Base-by-base conservation (phyloP, 2,329 filamentous ascomycete species). In the Fusarium xyrophilum region DNA sequence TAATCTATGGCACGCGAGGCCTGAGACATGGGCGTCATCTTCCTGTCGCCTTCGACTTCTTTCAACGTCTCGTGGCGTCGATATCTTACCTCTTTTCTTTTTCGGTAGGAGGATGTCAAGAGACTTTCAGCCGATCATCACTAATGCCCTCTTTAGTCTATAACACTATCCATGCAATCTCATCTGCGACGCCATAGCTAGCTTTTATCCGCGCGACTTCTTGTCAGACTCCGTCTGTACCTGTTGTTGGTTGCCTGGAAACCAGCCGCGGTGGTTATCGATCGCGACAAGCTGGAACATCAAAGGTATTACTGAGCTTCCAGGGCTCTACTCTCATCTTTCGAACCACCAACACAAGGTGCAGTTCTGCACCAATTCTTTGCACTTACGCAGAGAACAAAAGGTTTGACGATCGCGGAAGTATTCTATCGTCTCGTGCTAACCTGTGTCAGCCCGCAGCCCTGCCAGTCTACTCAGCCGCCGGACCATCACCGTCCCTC, bases 321-420 rank as follows among this genome's bases (percentile, higher is more conserved):
- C 9, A 1, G 5, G 3, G 1, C 2, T 21, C 9, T 28, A 3
- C 25, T 21, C 9, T 12, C 19, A 19, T 2, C 4, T 2, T 21
- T 44, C 19, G 3, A 44, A 6, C 19, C 2, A 0, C 2, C 9
- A 8, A 6, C 13, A 1, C 6, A 15, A 14, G 13, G 4, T 11
- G 4, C 8, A 2, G 3, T 5, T 5, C 1, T n/a, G 8, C 1
- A 7, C 3, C 7, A 19, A 9, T 6, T 5, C 3, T 25, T 19
- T 13, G 0, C 5, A 3, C 3, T 10, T n/a, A 11, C 4, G 6
- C 6, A 15, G 1, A 0, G 13, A 4, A 43, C 0, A 11, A 11
- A 7, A n/a, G 25, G 13, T 28, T 21, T 21, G 1, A 4, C 7
- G 2, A 44, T n/a, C 2, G 9, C 4, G 2, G 9, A 44, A 7